Base-by-base conservation (phyloP, 139 green algal genomes). In the Microglena sp. region DNA sequence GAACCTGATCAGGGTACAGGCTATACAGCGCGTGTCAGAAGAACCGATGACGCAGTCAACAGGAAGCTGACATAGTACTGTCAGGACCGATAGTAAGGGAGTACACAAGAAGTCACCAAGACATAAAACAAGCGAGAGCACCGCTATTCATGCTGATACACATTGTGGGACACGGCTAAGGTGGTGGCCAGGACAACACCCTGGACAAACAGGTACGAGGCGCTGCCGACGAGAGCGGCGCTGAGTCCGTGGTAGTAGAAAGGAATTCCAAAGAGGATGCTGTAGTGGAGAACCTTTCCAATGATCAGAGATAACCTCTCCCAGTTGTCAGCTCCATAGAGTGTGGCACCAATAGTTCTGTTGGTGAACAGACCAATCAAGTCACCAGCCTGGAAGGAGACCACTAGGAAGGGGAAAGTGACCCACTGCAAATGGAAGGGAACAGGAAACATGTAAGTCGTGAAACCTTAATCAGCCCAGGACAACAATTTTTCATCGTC, bases 161-260 rank as follows among this genome's bases (percentile, higher is more conserved):
- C n/a, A 58, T 95, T 95, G 83, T 94, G 87, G 4, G 71, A 86
- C 62, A 93, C 78, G 2, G 86, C 87, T 72, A 94, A 92, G 4
- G 82, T 89, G 45, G 77, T 56, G 1, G 86, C 81, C 60, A 95
- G 79, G 55, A 92, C 83, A 28, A 95, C 80, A 56, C 77, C 73
- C 84, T 92, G 82, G 22, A 33, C 58, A 65, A 11, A 58, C 5
- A 15, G 27, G 27, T 15, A 36, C 5, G 55, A 36, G 22, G 6
- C n/a, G 6, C 29, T 34, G 40, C 80, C 84, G 1, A 54, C 43
- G 4, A 87, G 60, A 45, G 80, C 77, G 3, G 83, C 73, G 5
- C 28, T 22, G 33, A 45, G 61, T 22, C 86, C 82, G 45, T 89
- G 79, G 60, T 88, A 60, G 27, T 74, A 0, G 11, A 43, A 44